Base-by-base conservation (phyloP, 176 grass and related monocot genomes). In the Bothriochloa decipiens region DNA sequence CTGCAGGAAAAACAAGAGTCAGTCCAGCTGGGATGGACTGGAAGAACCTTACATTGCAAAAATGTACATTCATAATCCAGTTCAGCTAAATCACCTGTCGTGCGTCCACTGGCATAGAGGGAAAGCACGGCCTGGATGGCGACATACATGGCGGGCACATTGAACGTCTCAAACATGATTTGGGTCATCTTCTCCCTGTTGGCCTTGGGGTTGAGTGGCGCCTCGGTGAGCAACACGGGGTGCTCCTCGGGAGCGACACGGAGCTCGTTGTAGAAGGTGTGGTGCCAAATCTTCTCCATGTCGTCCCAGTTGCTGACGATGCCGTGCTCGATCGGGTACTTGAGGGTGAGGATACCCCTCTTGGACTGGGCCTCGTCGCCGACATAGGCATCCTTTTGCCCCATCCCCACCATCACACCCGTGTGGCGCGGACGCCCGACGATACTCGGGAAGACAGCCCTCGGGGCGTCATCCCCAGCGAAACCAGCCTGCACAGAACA, bases 241-340 rank as follows among this genome's bases (percentile, higher is more conserved):
- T 88, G 86, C 81, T 88, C 86, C 74, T 88, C 86, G 1, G 86
- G 86, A 0, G 86, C 81, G 0, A 88, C 81, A 11, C 86, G 86
- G n/a, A 88, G 86, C 74, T 88, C 86, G 3, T 88, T 88, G 81
- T 83, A 88, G 74, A 88, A 88, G 0, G 86, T 83, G 74, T 88
- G 86, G n/a, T 88, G 86, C 86, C 86, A 88, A 8, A 88, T 88
- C 74, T 88, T 88, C 75, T 88, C 86, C 86, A 88, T 89, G 77
- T 89, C 87, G 0, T 85, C 87, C 82, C 87, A 89, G 78, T 89
- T 85, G 71, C 83, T 76, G n/a, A 89, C 82, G 0, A 89, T 85
- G 7, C 87, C 87, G 8, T 85, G 82, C 87, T 89, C 87, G 23
- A 89, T 89, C 0, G 87, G 87, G 41, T 89, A 81, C 75, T 88